A percentile compares a stretch with the other conserved stretches of the same genome.
Evolutionary conservation across 148 eudicot species (phyloP).

Genomic region (Rhododendron williamsianum): DNA sequence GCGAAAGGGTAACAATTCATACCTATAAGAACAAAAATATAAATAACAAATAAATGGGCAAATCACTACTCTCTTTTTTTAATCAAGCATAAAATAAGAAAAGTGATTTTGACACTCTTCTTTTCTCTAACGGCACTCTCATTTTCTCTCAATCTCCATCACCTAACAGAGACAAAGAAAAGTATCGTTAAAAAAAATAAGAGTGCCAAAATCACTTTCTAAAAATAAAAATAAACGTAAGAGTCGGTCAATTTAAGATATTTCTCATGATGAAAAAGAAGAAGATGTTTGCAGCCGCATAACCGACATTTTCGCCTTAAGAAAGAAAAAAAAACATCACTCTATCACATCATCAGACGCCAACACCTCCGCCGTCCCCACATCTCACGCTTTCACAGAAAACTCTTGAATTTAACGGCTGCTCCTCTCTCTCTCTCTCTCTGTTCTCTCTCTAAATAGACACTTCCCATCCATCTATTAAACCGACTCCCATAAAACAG

Average conservation of each 20-base stretch:
- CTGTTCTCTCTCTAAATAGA: not conserved
- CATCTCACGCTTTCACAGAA: conserved; percentile 2
- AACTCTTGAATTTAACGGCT: conserved; percentile 16
- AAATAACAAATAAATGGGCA: too few species aligned
- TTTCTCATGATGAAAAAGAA: not conserved
- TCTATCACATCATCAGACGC: not conserved
- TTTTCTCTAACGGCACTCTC: too few species aligned
- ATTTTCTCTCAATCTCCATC: too few species aligned
- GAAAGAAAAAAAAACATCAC: not conserved
- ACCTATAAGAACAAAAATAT: too few species aligned
- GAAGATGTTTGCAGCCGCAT: not conserved
- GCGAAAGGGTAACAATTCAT: too few species aligned
- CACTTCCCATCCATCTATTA: not conserved
- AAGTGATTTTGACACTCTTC: too few species aligned
- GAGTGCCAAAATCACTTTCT: too few species aligned
- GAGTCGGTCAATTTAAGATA: not conserved
- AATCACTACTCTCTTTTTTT: too few species aligned
- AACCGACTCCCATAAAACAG: not conserved
- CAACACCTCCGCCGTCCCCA: not conserved
- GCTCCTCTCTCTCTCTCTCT: conserved; percentile 10
- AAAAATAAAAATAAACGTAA: too few species aligned
- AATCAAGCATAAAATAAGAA: not conserved
- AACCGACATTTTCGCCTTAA: not conserved
- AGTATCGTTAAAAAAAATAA: too few species aligned
- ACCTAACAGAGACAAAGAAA: too few species aligned